Evolutionary conservation across 345 rosid species (phyloP).

Genomic region (Ricinus communis): DNA sequence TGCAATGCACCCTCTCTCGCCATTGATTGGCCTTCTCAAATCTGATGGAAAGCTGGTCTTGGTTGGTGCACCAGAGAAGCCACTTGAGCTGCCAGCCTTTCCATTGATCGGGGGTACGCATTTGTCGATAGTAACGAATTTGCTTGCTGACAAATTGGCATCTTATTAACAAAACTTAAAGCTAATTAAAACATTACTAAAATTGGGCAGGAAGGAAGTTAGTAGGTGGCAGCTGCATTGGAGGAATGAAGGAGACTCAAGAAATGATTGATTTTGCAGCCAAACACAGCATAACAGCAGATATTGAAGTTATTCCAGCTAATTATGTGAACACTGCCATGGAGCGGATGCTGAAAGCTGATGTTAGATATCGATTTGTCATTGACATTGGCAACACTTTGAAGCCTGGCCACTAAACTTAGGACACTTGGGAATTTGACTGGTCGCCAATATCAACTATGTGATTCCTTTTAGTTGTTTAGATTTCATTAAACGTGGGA

Average conservation of each 20-base stretch:
- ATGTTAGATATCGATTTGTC: conserved; percentile 27
- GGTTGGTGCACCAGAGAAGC: conserved; percentile 20
- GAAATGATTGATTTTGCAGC: conserved; percentile 22
- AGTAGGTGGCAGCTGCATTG: conserved; percentile 17
- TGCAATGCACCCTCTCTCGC: conserved; percentile 17
- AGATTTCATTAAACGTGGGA: no score
- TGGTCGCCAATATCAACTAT: no score
- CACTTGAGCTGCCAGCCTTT: conserved; percentile 5
- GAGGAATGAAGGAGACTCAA: conserved; percentile 40
- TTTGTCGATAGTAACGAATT: no score
- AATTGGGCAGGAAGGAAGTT: conserved; percentile 19
- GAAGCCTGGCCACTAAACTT: neutral
- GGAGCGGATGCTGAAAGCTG: conserved; percentile 16
- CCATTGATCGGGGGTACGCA: conserved; percentile 3
- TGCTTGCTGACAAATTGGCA: no score
- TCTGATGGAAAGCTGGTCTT: conserved; percentile 29
- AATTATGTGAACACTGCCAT: conserved; percentile 25
- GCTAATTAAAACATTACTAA: no score
- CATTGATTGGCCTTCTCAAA: conserved; percentile 23
- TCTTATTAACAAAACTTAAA: no score
- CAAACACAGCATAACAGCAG: conserved; percentile 1
- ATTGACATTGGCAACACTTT: conserved; percentile 21
- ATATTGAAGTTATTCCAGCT: conserved; percentile 13
- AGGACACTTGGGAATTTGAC: no score
- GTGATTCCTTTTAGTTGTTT: no score